A percentile compares a stretch with the other conserved stretches of the same genome.
These are phyloP conservation scores for Sarocladiaceae sp. DNA, from an alignment of 2,329 filamentous ascomycete species.

Conservation along the genomic window DNA sequence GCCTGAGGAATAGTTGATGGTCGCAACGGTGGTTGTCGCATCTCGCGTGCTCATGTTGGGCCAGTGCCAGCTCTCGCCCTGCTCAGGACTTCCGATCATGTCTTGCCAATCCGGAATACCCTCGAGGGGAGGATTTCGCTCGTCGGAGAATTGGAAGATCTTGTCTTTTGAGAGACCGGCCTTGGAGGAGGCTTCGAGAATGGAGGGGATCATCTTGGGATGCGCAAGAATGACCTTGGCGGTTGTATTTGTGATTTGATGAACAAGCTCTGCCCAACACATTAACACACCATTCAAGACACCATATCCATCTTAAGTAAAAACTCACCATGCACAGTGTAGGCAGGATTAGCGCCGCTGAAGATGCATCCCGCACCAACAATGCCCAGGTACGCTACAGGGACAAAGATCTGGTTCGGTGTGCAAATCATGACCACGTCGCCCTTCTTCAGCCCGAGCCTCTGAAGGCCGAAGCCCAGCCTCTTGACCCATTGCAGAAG, in stretches of 20 bases:
- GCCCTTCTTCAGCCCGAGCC: constrained; percentile 37
- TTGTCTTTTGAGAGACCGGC: constrained; percentile 33
- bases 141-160: constrained; percentile 46
- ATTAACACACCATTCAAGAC: neutral
- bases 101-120: constrained; percentile 38
- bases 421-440: constrained; percentile 52
- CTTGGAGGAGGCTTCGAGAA: constrained; percentile 38
- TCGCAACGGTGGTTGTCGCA: constrained; percentile 30
- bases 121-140: constrained; percentile 20
- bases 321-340: constrained; percentile 42
- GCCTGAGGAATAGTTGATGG: constrained; percentile 47
- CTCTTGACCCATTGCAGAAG: constrained; percentile 47
- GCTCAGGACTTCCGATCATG: constrained; percentile 28
- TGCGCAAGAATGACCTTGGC: constrained; percentile 47
- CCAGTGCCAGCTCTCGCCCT: constrained; percentile 36
- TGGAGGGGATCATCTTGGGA: constrained; percentile 37
- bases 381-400: constrained; percentile 48
- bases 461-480: constrained; percentile 44
- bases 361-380: constrained; percentile 49
- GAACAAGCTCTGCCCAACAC: constrained; percentile 36
- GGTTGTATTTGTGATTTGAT: constrained; percentile 47
- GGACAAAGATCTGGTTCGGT: constrained; percentile 52
- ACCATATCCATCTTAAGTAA: no score
- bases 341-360: constrained; percentile 49
- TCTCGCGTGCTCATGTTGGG: constrained; percentile 29